Percentiles rank a stretch among this genome's conserved stretches.
Conservation (phyloP, 73 alveolate genomes). For the Blepharisma stoltei region DNA sequence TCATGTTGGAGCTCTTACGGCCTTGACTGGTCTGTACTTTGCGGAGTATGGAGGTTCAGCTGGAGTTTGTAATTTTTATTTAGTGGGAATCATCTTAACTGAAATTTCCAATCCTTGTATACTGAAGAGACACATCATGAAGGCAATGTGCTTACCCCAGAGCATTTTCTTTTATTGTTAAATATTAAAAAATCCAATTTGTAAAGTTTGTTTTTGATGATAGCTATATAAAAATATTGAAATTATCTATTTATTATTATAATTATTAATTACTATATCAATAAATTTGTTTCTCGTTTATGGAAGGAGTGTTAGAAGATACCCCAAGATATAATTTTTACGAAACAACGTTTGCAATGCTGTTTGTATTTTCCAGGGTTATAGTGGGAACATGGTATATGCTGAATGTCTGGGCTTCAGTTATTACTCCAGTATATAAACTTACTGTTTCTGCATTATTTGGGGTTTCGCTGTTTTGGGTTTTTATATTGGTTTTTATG, state of each 20-base stretch:
- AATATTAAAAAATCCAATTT: too few relatives aligned
- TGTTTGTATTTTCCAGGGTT: background rate
- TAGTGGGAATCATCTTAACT: background rate
- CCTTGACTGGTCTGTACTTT: background rate
- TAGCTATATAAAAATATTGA: too few relatives aligned
- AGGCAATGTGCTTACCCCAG: background rate
- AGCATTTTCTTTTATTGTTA: too few relatives aligned
- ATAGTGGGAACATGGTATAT: background rate
- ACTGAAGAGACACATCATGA: background rate
- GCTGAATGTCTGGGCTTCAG: conserved; percentile 4
- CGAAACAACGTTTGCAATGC: background rate
- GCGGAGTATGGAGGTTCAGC: conserved; percentile 6
- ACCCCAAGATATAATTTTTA: background rate
- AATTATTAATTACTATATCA: too few relatives aligned
- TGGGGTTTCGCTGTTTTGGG: background rate
- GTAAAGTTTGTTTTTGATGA: too few relatives aligned
- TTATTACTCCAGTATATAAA: background rate
- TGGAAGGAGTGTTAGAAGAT: too few relatives aligned
- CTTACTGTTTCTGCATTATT: background rate
- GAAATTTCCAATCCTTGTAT: conserved; percentile 1
- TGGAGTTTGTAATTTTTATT: background rate
- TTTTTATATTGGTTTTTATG: background rate
- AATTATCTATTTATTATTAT: too few relatives aligned
- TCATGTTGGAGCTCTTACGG: conserved; percentile 9
- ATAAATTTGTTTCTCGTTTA: too few relatives aligned